These are phyloP conservation scores for Bolboschoenus planiculmis DNA, from an alignment of 176 grass and related monocot species.

Conservation along the genomic window DNA sequence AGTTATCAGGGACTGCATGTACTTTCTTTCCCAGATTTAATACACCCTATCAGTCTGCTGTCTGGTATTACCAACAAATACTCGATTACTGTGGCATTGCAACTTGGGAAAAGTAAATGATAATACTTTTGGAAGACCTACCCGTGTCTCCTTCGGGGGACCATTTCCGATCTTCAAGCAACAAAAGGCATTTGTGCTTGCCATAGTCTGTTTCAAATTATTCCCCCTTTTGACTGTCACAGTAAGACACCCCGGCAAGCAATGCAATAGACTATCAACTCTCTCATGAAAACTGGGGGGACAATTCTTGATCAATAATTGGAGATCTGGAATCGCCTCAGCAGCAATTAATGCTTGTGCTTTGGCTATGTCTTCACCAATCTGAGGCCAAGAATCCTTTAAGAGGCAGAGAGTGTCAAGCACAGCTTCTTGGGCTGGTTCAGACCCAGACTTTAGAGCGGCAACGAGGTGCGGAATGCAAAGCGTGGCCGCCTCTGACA, in stretches of 20 bases:
- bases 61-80: background rate
- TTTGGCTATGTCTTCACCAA: conserved; percentile 90
- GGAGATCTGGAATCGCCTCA: conserved; percentile 81
- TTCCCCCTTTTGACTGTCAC: conserved; percentile 89
- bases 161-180: conserved; percentile 94
- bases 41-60: background rate
- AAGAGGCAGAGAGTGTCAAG: conserved; percentile 82
- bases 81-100: background rate
- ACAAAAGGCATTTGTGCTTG: conserved; percentile 91
- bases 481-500: conserved; percentile 87
- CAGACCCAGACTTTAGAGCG: conserved; percentile 68
- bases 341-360: conserved; percentile 86
- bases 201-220: conserved; percentile 96
- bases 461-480: conserved; percentile 86
- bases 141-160: conserved; percentile 86
- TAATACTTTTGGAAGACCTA: conserved; percentile 6
- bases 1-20: background rate
- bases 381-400: conserved; percentile 91
- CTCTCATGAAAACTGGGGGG: conserved; percentile 94
- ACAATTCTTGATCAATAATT: conserved; percentile 87
- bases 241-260: conserved; percentile 87
- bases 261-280: conserved; percentile 78
- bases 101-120: background rate
- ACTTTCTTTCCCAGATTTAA: background rate
- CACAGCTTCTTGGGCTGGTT: conserved; percentile 77